Evolutionary conservation across 176 grass and related monocot genomes (phyloP).

Genomic region (Avena insularis): DNA sequence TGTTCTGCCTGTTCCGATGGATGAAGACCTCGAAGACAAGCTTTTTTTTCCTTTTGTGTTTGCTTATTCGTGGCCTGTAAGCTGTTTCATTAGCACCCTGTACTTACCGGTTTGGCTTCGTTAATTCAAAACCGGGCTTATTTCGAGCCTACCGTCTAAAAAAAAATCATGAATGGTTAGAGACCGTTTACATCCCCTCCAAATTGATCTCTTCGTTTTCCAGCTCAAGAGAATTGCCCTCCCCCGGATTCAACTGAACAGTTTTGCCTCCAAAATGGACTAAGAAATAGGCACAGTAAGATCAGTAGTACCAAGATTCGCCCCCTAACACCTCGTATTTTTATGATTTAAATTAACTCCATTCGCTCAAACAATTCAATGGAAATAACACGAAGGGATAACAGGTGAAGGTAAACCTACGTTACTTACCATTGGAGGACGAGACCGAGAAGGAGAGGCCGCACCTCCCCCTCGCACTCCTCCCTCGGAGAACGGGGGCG

Average conservation of each 20-base stretch:
- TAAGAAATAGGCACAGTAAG: neutral
- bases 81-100: too few species aligned
- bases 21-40: too few species aligned
- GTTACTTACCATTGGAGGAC: conserved; percentile 46
- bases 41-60: too few species aligned
- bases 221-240: neutral
- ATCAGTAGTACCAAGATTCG: neutral
- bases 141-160: too few species aligned
- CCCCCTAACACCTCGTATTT: neutral
- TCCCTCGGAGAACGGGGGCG: neutral
- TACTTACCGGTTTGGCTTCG: too few species aligned
- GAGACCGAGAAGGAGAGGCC: conserved; percentile 34
- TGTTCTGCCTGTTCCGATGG: too few species aligned
- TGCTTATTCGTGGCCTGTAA: too few species aligned
- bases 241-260: conserved; percentile 3
- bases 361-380: neutral
- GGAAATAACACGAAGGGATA: neutral
- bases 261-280: neutral
- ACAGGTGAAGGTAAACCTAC: neutral
- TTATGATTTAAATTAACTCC: neutral
- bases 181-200: neutral
- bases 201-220: neutral
- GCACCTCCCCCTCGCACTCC: conserved; percentile 8
- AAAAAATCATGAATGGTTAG: too few species aligned
- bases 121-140: too few species aligned